phyloP scores from a whole-genome alignment of 1,139 yeast genomes.

The Yamadazyma trypodendri region DNA sequence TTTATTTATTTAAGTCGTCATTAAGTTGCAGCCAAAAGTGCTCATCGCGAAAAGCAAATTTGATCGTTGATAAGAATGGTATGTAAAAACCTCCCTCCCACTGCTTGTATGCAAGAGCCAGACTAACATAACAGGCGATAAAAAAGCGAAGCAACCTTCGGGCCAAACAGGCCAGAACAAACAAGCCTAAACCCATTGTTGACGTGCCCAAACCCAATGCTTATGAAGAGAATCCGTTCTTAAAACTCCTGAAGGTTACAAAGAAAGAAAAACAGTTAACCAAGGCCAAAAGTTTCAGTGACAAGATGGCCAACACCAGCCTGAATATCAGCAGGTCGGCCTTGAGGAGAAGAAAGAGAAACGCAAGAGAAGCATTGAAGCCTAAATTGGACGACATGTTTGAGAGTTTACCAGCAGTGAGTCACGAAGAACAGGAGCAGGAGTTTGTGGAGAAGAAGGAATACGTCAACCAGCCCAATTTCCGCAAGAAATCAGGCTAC shows the following conservation, averaged over 20 bases:
- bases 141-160: constrained; percentile 40
- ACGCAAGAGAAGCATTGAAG: constrained; percentile 57
- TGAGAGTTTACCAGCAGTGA: constrained; percentile 45
- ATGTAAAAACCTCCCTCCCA: not conserved
- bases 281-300: constrained; percentile 31
- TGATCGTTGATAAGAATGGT: not conserved
- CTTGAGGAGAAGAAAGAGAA: constrained; percentile 63
- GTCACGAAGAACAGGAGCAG: constrained; percentile 4
- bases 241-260: constrained; percentile 52
- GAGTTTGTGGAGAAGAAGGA: constrained; percentile 12
- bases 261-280: constrained; percentile 53
- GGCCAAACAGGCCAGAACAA: constrained; percentile 26
- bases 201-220: constrained; percentile 29
- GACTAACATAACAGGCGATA: constrained; percentile 30
- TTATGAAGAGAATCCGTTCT: constrained; percentile 50
- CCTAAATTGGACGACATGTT: constrained; percentile 68
- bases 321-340: constrained; percentile 62
- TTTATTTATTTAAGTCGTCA: constrained; percentile 2
- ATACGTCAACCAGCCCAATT: constrained; percentile 56
- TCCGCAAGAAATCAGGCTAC: constrained; percentile 56
- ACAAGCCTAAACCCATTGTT: constrained; percentile 13
- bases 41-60: not conserved
- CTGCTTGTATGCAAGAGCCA: not conserved
- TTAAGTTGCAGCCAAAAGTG: constrained; percentile 1
- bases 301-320: constrained; percentile 33